These are phyloP conservation scores for Exophiala spinifera DNA, from an alignment of 2,329 filamentous ascomycete species.

Conservation along the genomic window DNA sequence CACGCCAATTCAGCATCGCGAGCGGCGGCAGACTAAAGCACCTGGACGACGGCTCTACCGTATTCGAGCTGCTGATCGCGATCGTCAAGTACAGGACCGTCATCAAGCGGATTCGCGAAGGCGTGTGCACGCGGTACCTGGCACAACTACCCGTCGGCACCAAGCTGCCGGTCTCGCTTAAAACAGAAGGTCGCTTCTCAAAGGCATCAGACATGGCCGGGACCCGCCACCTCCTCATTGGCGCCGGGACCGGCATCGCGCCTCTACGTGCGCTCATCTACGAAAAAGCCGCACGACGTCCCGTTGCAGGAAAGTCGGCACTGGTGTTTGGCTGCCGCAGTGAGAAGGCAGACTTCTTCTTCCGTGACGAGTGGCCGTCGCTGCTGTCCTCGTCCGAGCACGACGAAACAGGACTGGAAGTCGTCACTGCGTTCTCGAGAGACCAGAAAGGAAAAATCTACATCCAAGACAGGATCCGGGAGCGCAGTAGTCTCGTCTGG, in stretches of 20 bases:
- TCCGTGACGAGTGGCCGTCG: slow-evolving; percentile 67
- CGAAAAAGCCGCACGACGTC: slow-evolving; percentile 17
- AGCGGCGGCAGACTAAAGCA: slow-evolving; percentile 59
- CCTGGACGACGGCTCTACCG: slow-evolving; percentile 38
- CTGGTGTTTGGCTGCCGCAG: slow-evolving; percentile 87
- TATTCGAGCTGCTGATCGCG: slow-evolving; percentile 73
- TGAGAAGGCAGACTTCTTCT: slow-evolving; percentile 73
- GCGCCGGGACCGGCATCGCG: slow-evolving; percentile 33
- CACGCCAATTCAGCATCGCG: slow-evolving; percentile 90
- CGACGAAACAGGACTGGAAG: slow-evolving; percentile 44
- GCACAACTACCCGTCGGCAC: slow-evolving; percentile 60
- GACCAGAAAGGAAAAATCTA: slow-evolving; percentile 65
- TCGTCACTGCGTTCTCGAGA: slow-evolving; percentile 67
- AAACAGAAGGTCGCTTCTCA: slow-evolving; percentile 27
- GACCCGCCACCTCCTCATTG: slow-evolving; percentile 52
- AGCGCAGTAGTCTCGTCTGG: slow-evolving; percentile 50
- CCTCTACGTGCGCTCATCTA: slow-evolving; percentile 52
- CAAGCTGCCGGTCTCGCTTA: slow-evolving; percentile 53
- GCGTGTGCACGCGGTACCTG: slow-evolving; percentile 87
- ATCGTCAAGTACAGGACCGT: slow-evolving; percentile 90
- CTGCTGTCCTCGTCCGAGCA: slow-evolving; percentile 29
- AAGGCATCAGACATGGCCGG: slow-evolving; percentile 2
- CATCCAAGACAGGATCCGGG: slow-evolving; percentile 62
- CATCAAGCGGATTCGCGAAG: slow-evolving; percentile 76
- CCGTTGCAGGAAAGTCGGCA: slow-evolving; percentile 46